Evolutionary conservation across 257 asterid genomes (phyloP), one percentile per base, ranked within the genome.

Genomic region (Solanum gracilifrons): DNA sequence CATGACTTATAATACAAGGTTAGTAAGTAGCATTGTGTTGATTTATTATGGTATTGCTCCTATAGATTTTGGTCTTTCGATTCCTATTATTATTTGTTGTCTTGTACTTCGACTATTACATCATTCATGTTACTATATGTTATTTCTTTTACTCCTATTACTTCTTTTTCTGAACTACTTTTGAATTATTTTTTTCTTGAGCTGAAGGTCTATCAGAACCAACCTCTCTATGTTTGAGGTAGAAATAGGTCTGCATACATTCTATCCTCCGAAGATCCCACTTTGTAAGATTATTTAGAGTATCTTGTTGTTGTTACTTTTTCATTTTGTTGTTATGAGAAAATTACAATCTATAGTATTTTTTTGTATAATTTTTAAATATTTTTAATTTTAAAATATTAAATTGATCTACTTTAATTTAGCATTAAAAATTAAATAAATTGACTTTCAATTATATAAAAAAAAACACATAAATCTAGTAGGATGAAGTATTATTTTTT

Each of bases 131-230:
- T 58, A 7, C 12, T 58, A 58, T 58, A 18, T 3, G 25, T 21
- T 58, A 58, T 58, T 20, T 58, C 12, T 58, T 20, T 0, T 58
- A 58, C 25, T 8, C 5, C 4, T 58, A 58, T 20, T 20, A 21
- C 12, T 58, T 58, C 0, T 58, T 58, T 58, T 58, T 20, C 0
- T 3, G 4, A 2, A 55, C 5, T 20, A 0, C 12, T 58, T 48
- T 58, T 3, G n/a, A 0, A 58, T 20, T 58, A 2, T 18, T 20
- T 7, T 5, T 48, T 58, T 7, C 2, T 58, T 58, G 12, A 58
- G 66, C 0, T 20, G 0, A 7, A 20, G 25, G 25, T 58, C 1
- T 48, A 1, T 58, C 25, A 20, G 0, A 58, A 58, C 0, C 25
- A 7, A 0, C 1, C 12, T 58, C 12, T 58, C 25, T 58, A 20